Base-by-base conservation (phyloP, 352 stramenopile species). In the Phytophthora tubulina region DNA sequence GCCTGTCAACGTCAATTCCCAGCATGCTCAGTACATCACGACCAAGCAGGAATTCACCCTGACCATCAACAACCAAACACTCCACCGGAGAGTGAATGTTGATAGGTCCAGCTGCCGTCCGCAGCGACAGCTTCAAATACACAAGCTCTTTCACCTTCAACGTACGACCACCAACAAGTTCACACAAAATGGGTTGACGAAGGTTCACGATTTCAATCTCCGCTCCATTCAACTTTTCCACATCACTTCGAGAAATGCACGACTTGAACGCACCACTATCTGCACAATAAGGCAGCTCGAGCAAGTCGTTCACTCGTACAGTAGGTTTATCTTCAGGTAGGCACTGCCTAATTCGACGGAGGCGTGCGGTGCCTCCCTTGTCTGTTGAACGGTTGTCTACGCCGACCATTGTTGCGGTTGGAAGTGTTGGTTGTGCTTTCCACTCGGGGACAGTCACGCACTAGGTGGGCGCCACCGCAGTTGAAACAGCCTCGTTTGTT, bases 41-140 rank as follows among this genome's bases (percentile, higher is more conserved):
- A 38, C 48, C 60, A 45, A 67, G 60, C 30, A 55, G 31, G 10
- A 68, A 68, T 14, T 68, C 60, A 38, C 48, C 52, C 36, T 68
- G 21, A 45, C 50, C 21, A 36, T 68, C 56, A 15, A 61, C 50
- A 57, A 67, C 38, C 39, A 73, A 53, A 65, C 17, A 60, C 39
- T 68, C 39, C 21, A 68, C 50, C 3, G 60, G 27, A 48, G 39
- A 35, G 36, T 55, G 30, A 14, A 60, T 59, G 50, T 45, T 60
- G 30, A 68, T 49, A 1, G 49, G 49, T 38, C 49, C 60, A 13
- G 60, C 50, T 42, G 60, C 60, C 10, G 60, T 68, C 39, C 52
- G 21, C 15, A 68, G 17, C 39, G 50, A 60, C 50, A 68, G 30
- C 39, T 36, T 21, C 21, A 68, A 33, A 36, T 61, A 61, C 50